Conservation (phyloP, 257 asterid genomes). For the Jaltomata sinuosa region DNA sequence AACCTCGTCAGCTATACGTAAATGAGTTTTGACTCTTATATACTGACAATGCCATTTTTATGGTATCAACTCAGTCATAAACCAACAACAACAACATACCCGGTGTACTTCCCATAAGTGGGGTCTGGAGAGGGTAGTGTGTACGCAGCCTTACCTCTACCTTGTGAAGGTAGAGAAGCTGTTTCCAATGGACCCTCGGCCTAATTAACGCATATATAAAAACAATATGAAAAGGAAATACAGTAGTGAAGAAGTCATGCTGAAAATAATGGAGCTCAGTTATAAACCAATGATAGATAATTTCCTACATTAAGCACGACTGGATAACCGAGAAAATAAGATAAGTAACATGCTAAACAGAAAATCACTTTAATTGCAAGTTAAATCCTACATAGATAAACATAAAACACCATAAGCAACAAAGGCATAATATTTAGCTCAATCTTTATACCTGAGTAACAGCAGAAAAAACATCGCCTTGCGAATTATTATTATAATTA, state of each 20-base stretch:
- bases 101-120: too few species aligned
- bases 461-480: conserved; percentile 70
- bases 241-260: too few species aligned
- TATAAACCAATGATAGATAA: background rate
- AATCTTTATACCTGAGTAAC: conserved; percentile 52
- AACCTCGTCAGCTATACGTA: background rate
- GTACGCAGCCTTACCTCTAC: too few species aligned
- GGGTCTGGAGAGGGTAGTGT: too few species aligned
- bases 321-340: background rate
- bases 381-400: background rate
- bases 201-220: too few species aligned
- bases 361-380: background rate
- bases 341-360: background rate
- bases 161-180: too few species aligned
- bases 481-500: conserved; percentile 7
- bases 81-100: too few species aligned
- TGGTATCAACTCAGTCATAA: background rate
- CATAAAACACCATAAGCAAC: background rate
- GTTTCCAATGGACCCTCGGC: too few species aligned
- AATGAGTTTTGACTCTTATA: background rate
- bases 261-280: too few species aligned
- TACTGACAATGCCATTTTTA: background rate
- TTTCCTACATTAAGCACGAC: background rate
- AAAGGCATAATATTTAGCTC: background rate
- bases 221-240: too few species aligned